Conservation (phyloP, 805 yeast species). For the Zygosaccharomyces pseudorouxii region DNA sequence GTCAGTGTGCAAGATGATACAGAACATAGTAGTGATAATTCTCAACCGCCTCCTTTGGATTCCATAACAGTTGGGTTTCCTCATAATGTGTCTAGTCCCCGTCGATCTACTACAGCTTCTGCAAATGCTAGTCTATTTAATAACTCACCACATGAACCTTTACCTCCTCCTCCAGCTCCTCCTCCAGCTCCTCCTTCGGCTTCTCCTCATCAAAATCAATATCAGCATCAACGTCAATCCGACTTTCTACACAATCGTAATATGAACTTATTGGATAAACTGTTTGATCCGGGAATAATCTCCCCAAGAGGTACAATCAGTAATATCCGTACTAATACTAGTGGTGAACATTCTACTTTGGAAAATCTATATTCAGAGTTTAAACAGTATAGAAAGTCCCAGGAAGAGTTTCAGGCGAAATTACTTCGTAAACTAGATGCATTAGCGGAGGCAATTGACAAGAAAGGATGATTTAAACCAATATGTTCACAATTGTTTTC, state of each 20-base stretch:
- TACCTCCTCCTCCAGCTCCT: too few relatives aligned
- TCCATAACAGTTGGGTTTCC: constrained; percentile 18
- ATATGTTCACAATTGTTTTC: constrained; percentile 19
- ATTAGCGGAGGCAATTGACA: constrained; percentile 3
- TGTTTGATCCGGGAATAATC: too few relatives aligned
- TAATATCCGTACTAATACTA: not conserved
- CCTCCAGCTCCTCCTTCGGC: too few relatives aligned
- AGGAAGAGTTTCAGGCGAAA: constrained; percentile 13
- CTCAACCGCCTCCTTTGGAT: constrained; percentile 23
- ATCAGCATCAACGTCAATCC: too few relatives aligned
- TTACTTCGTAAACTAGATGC: constrained; percentile 14
- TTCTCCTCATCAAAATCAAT: too few relatives aligned
- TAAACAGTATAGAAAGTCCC: constrained; percentile 7
- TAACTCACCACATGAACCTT: not conserved
- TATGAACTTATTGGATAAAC: too few relatives aligned
- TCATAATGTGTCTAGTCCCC: constrained; percentile 4
- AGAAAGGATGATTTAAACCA: not conserved
- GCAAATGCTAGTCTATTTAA: constrained; percentile 1
- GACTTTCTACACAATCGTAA: too few relatives aligned
- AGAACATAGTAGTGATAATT: not conserved
- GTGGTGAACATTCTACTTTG: not conserved
- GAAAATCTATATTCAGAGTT: constrained; percentile 10
- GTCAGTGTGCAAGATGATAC: not conserved
- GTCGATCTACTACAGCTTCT: not conserved
- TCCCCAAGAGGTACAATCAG: not conserved